phyloP scores from a whole-genome alignment of 441 rosid species.

The Jatropha multifida region DNA sequence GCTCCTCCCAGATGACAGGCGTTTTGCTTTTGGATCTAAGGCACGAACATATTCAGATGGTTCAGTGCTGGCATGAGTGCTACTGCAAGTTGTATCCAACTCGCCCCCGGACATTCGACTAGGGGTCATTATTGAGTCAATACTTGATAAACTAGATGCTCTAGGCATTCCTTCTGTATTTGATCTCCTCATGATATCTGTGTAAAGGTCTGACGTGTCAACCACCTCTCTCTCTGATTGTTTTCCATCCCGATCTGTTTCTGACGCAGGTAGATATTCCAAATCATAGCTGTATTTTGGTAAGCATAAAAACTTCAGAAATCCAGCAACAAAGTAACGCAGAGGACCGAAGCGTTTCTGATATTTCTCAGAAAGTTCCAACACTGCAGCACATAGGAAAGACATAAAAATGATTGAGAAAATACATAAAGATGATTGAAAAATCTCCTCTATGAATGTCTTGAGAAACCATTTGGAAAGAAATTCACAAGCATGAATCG shows the following conservation, averaged over 20 bases:
- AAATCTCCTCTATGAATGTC: not conserved
- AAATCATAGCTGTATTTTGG: conserved; percentile 94
- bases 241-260: conserved; percentile 62
- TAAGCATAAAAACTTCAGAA: conserved; percentile 91
- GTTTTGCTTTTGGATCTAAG: conserved; percentile 84
- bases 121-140: conserved; percentile 93
- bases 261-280: conserved; percentile 85
- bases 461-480: not conserved
- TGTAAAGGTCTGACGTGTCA: conserved; percentile 77
- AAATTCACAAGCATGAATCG: not conserved
- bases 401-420: conserved; percentile 14
- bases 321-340: conserved; percentile 97
- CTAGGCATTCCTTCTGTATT: conserved; percentile 81
- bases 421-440: conserved; percentile 11
- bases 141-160: conserved; percentile 96
- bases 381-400: conserved; percentile 52
- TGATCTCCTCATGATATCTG: conserved; percentile 78
- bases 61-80: conserved; percentile 82
- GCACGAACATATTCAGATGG: conserved; percentile 97
- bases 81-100: conserved; percentile 62
- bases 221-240: conserved; percentile 43
- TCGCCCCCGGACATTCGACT: conserved; percentile 76
- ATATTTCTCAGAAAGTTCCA: conserved; percentile 93
- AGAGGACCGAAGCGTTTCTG: conserved; percentile 94
- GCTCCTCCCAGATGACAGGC: conserved; percentile 75